Evolutionary conservation across 331 rosid genomes (phyloP).

Genomic region (Ulmus americana): DNA sequence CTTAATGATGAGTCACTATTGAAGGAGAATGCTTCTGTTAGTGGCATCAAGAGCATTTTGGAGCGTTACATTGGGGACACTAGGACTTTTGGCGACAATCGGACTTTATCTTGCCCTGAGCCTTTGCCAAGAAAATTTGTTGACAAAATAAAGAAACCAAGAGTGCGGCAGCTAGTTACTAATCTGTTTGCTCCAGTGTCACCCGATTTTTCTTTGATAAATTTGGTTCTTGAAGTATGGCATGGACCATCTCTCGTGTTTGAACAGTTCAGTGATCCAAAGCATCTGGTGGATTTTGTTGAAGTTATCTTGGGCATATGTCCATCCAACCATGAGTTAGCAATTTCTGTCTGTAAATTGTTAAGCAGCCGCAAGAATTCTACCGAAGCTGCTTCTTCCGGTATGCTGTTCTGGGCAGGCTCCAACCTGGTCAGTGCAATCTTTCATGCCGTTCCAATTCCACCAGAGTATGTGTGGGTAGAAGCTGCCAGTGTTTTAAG

Average conservation of each 20-base stretch:
- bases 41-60: conserved; percentile 49
- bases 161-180: conserved; percentile 57
- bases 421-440: conserved; percentile 64
- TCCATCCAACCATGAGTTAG: conserved; percentile 69
- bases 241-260: conserved; percentile 72
- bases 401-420: conserved; percentile 78
- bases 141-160: conserved; percentile 57
- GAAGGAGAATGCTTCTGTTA: conserved; percentile 38
- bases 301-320: conserved; percentile 64
- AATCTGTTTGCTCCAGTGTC: conserved; percentile 52
- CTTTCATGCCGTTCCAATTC: conserved; percentile 64
- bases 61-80: conserved; percentile 44
- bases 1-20: conserved; percentile 48
- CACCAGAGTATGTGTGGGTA: conserved; percentile 75
- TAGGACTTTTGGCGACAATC: conserved; percentile 36
- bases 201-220: conserved; percentile 54
- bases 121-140: conserved; percentile 63
- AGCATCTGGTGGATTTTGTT: conserved; percentile 73
- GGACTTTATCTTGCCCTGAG: conserved; percentile 32
- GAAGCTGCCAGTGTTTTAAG: conserved; percentile 66
- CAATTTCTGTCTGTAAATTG: conserved; percentile 57
- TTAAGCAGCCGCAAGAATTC: conserved; percentile 33
- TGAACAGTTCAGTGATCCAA: conserved; percentile 40
- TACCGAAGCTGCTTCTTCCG: conserved; percentile 35
- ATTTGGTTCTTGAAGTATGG: conserved; percentile 65